Conservation (phyloP, 1,284 basidiomycete genomes). For the Trichosporon sp. region DNA sequence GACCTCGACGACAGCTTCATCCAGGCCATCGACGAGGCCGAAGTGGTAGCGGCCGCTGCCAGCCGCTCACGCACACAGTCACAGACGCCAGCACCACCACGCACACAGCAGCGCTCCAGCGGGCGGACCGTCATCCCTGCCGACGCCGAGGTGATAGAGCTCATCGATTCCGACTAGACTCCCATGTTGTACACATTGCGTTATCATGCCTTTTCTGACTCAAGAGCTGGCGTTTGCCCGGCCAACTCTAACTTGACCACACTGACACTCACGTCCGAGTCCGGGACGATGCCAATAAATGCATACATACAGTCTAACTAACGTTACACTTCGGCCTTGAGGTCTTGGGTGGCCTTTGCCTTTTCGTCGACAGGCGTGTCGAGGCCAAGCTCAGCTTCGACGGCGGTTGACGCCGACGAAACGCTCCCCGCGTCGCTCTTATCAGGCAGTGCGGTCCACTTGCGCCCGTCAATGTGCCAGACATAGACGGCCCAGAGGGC, state of each 20-base stretch:
- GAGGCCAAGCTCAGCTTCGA: background rate
- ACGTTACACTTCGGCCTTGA: background rate
- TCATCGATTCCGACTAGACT: conserved; percentile 1
- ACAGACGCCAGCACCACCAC: no score
- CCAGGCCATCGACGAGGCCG: conserved; percentile 19
- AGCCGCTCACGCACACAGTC: background rate
- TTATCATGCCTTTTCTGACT: no score
- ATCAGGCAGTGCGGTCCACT: conserved; percentile 4
- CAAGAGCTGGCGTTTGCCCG: no score
- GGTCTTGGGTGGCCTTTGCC: background rate
- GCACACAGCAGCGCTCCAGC: background rate
- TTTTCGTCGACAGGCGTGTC: background rate
- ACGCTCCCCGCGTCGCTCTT: background rate
- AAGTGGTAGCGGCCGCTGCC: conserved; percentile 14
- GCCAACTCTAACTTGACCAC: no score
- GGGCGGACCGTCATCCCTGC: background rate
- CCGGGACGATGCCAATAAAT: background rate
- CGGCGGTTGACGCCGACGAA: background rate
- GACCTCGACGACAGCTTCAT: conserved; percentile 27
- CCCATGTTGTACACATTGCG: no score
- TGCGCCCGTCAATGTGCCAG: conserved; percentile 44
- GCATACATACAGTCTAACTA: conserved; percentile 3
- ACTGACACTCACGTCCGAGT: no score
- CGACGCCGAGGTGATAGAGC: conserved; percentile 11
- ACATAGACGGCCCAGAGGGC: conserved; percentile 38